A percentile compares a stretch with the other conserved stretches of the same genome.
Conservation (phyloP, 306 rosid species). For the Castanea sativa region DNA sequence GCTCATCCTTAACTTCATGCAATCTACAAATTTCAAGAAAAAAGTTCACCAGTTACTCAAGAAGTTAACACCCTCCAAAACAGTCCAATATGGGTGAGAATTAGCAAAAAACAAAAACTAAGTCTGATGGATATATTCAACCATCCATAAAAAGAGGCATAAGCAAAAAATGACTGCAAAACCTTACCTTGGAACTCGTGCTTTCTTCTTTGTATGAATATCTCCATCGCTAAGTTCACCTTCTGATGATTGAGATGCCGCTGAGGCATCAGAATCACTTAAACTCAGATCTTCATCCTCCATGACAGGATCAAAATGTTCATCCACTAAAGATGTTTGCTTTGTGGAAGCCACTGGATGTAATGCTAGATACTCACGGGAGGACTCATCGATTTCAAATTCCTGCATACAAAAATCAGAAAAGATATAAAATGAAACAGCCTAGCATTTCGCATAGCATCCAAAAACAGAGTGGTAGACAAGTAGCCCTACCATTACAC, state of each 20-base stretch:
- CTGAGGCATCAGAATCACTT: slow-evolving; percentile 55
- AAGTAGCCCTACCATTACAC: slow-evolving; percentile 1
- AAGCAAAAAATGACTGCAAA: slow-evolving; percentile 3
- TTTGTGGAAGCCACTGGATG: slow-evolving; percentile 83
- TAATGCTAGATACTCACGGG: slow-evolving; percentile 70
- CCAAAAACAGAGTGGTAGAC: background rate
- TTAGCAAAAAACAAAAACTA: slow-evolving; percentile 5
- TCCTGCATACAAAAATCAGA: slow-evolving; percentile 46
- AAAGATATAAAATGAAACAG: background rate
- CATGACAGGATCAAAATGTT: slow-evolving; percentile 73
- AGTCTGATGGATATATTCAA: slow-evolving; percentile 1
- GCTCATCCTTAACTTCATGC: slow-evolving; percentile 81
- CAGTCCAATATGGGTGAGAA: background rate
- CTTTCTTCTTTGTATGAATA: slow-evolving; percentile 27
- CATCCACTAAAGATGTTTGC: slow-evolving; percentile 67
- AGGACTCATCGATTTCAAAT: slow-evolving; percentile 65
- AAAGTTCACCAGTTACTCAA: background rate
- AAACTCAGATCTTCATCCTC: slow-evolving; percentile 55
- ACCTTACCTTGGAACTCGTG: slow-evolving; percentile 64
- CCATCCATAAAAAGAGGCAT: background rate
- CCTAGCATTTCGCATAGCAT: background rate
- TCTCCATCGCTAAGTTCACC: slow-evolving; percentile 34
- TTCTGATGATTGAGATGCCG: slow-evolving; percentile 33
- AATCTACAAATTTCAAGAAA: slow-evolving; percentile 44
- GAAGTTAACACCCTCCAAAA: background rate